Conservation (phyloP, 1,284 basidiomycete species). For the Cryptococcus depauperatus region DNA sequence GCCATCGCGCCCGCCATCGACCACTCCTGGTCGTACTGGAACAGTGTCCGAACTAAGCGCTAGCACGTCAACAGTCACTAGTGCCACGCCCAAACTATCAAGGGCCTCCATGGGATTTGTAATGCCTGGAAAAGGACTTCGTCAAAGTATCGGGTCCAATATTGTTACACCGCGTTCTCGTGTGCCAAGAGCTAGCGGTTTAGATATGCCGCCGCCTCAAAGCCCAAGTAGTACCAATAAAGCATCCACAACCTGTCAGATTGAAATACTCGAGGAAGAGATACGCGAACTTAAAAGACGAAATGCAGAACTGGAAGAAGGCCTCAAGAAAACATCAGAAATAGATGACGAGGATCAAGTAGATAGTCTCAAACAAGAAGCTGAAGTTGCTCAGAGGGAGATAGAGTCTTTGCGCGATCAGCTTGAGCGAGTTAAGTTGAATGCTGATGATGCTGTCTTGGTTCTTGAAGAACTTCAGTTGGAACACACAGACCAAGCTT, state of each 20-base stretch:
- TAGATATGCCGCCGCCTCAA: conserved; percentile 45
- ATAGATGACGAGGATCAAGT: conserved; percentile 17
- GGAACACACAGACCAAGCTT: conserved; percentile 21
- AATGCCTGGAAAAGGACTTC: conserved; percentile 22
- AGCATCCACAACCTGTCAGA: conserved; percentile 31
- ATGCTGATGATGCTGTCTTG: conserved; percentile 31
- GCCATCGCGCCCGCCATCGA: conserved; percentile 43
- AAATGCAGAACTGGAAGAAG: conserved; percentile 33
- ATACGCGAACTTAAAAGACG: conserved; percentile 27
- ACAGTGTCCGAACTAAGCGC: conserved; percentile 9
- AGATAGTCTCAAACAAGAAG: conserved; percentile 31
- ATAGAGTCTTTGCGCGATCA: conserved; percentile 27
- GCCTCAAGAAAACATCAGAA: conserved; percentile 15
- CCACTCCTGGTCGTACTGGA: conserved; percentile 19
- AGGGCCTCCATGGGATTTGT: conserved; percentile 28
- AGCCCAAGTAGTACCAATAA: conserved; percentile 34
- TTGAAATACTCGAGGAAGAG: conserved; percentile 39
- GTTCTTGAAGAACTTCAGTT: conserved; percentile 32
- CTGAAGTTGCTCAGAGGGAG: conserved; percentile 23
- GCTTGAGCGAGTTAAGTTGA: conserved; percentile 31
- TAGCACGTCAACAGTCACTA: conserved; percentile 21
- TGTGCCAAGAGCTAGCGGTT: conserved; percentile 23
- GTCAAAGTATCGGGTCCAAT: conserved; percentile 34
- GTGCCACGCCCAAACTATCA: conserved; percentile 32
- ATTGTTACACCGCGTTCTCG: conserved; percentile 38